Evolutionary conservation across 345 rosid genomes (phyloP).

Genomic region (Acer negundo): DNA sequence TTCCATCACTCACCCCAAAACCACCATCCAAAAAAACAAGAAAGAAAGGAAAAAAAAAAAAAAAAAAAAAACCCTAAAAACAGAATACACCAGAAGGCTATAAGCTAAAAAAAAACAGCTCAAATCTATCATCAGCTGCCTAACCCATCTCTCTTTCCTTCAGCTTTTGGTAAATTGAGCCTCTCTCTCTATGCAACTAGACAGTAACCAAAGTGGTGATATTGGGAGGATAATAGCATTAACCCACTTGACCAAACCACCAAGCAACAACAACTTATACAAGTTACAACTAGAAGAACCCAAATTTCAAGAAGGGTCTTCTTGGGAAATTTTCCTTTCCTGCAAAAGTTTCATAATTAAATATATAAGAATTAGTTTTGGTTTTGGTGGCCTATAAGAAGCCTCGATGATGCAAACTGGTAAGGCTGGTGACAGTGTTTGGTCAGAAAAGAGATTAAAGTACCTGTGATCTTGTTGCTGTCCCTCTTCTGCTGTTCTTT

Average conservation of each 20-base stretch:
- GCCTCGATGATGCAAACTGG: constrained; percentile 34
- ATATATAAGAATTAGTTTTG: constrained; percentile 34
- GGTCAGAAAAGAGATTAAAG: constrained; percentile 53
- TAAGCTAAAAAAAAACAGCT: constrained; percentile 16
- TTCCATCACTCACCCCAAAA: constrained; percentile 42
- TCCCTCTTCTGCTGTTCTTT: constrained; percentile 37
- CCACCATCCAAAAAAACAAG: constrained; percentile 13
- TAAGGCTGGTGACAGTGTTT: constrained; percentile 46
- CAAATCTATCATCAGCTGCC: constrained; percentile 16
- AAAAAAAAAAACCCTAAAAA: background rate
- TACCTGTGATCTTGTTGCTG: constrained; percentile 51
- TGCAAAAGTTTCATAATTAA: constrained; percentile 16
- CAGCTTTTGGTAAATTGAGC: constrained; percentile 35
- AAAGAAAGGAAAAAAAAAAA: background rate
- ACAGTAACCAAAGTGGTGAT: constrained; percentile 13
- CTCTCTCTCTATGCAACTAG: constrained; percentile 20
- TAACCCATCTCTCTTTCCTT: constrained; percentile 47
- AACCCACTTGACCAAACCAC: constrained; percentile 28
- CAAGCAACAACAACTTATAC: background rate
- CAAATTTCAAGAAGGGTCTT: constrained; percentile 28
- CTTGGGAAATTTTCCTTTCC: constrained; percentile 13
- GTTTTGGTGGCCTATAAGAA: constrained; percentile 22
- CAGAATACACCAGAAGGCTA: constrained; percentile 12
- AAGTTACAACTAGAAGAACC: constrained; percentile 7
- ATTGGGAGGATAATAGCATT: background rate